Evolutionary conservation across 2,329 filamentous ascomycete species (phyloP).

Genomic region (Cadophora malorum): DNA sequence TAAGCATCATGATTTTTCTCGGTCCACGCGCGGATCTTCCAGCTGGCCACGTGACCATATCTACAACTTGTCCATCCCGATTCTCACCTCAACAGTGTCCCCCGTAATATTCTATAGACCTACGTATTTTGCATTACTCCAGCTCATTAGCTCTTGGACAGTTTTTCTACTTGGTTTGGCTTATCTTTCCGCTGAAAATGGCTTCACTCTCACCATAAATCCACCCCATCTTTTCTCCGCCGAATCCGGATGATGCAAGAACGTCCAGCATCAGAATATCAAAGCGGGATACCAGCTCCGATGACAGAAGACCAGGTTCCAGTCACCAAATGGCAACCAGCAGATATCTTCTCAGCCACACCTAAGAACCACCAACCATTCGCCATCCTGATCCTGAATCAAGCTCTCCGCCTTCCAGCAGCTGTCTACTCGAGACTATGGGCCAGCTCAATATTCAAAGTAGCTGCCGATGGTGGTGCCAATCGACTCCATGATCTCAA

Average conservation of each 20-base stretch:
- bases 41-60: constrained; percentile 20
- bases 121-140: no score
- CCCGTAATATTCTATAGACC: no score
- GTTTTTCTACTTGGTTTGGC: not conserved
- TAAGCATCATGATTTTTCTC: constrained; percentile 38
- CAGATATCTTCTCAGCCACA: constrained; percentile 40
- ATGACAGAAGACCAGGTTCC: not conserved
- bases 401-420: constrained; percentile 57
- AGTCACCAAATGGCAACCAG: constrained; percentile 46
- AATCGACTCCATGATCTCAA: constrained; percentile 68
- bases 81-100: no score
- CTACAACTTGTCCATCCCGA: not conserved
- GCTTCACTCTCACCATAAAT: constrained; percentile 6
- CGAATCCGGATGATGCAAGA: constrained; percentile 3
- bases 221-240: constrained; percentile 9
- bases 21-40: not conserved
- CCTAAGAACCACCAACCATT: constrained; percentile 45
- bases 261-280: not conserved
- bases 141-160: not conserved
- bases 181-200: not conserved
- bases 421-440: constrained; percentile 45
- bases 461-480: constrained; percentile 92
- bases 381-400: constrained; percentile 65
- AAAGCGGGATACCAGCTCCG: not conserved
- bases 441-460: constrained; percentile 60